Evolutionary conservation across 176 grass and related monocot species (phyloP).

Genomic region (Canna indica): DNA sequence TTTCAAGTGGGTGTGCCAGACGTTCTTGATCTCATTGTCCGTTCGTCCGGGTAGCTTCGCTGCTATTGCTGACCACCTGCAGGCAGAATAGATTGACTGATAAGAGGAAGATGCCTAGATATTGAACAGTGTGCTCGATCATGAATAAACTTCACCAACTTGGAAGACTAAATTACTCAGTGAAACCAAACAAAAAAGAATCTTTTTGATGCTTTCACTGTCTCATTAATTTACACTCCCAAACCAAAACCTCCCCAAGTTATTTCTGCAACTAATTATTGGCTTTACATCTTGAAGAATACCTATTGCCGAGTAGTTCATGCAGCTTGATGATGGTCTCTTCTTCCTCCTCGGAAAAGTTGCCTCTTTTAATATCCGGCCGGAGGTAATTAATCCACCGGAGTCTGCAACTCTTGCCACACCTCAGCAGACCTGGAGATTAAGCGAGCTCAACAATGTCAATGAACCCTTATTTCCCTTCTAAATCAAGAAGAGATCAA

Average conservation of each 20-base stretch:
- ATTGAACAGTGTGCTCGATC: too few relatives aligned
- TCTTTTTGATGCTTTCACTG: background rate
- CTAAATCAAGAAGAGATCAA: background rate
- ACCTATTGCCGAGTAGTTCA: background rate
- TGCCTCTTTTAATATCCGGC: conserved; percentile 7
- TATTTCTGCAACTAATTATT: too few relatives aligned
- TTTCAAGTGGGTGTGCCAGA: conserved; percentile 22
- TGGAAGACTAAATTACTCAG: background rate
- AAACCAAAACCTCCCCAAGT: background rate
- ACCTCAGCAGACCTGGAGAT: conserved; percentile 10
- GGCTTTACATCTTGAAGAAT: too few relatives aligned
- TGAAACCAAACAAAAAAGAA: background rate
- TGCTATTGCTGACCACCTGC: conserved; percentile 16
- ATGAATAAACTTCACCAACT: too few relatives aligned
- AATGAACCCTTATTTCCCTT: background rate
- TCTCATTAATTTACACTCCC: background rate
- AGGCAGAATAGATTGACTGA: background rate
- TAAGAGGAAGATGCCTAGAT: too few relatives aligned
- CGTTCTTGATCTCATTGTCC: conserved; percentile 23
- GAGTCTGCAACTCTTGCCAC: conserved; percentile 12
- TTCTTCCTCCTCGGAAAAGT: conserved; percentile 7
- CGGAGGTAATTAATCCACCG: conserved; percentile 9
- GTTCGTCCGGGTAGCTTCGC: conserved; percentile 5
- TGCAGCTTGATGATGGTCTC: conserved; percentile 7
- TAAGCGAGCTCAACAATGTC: background rate